These are phyloP conservation scores for Recurvomyces mirabilis DNA, from an alignment of 495 filamentous ascomycete species.

Conservation along the genomic window DNA sequence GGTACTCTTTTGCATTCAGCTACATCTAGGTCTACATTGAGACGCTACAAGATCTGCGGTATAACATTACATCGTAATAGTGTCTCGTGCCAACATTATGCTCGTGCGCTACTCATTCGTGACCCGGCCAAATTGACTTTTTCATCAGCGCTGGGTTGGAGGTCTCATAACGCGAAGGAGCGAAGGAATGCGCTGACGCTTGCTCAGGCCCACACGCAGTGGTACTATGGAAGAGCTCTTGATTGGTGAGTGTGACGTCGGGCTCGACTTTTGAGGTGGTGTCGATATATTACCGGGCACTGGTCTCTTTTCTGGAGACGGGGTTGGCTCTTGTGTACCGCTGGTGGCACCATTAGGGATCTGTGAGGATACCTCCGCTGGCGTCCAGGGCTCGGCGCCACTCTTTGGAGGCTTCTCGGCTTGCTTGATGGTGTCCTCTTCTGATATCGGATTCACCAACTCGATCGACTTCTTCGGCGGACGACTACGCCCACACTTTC, in stretches of 20 bases:
- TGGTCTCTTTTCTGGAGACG: constrained; percentile 13
- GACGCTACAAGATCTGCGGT: too few relatives aligned
- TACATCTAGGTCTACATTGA: too few relatives aligned
- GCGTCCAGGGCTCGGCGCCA: too few relatives aligned
- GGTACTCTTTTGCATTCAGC: too few relatives aligned
- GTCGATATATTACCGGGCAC: neutral
- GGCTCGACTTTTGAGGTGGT: constrained; percentile 6
- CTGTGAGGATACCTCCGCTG: neutral
- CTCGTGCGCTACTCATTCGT: too few relatives aligned
- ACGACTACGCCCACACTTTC: too few relatives aligned
- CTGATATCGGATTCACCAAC: too few relatives aligned
- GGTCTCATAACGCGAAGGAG: constrained; percentile 50
- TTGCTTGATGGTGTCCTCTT: neutral
- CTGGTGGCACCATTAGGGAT: neutral
- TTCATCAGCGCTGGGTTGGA: too few relatives aligned
- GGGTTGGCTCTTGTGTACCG: constrained; percentile 9
- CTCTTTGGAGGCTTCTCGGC: neutral
- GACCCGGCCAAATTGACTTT: too few relatives aligned
- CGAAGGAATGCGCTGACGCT: constrained; percentile 51
- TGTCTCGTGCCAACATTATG: too few relatives aligned
- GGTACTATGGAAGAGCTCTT: constrained; percentile 42
- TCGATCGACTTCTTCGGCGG: too few relatives aligned
- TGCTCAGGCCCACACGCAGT: constrained; percentile 58
- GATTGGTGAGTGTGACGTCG: constrained; percentile 35
- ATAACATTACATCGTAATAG: too few relatives aligned